These are phyloP conservation scores for Kappamyces sp. DNA, from an alignment of 192 early-diverging fungal species.

Conservation along the genomic window DNA sequence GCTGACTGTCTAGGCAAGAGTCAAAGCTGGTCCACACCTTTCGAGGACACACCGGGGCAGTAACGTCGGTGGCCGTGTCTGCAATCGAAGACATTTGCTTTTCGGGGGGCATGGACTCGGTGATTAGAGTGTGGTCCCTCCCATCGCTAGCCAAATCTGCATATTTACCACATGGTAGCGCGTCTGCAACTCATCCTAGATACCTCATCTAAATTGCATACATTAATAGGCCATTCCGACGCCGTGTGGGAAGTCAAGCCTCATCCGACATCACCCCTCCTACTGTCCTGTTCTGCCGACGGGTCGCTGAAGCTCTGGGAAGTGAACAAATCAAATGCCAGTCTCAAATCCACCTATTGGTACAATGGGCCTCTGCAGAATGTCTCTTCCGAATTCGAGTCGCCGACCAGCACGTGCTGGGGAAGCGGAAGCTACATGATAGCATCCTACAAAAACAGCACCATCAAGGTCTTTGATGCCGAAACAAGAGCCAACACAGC, in stretches of 20 bases:
- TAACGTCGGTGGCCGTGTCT: conserved; percentile 62
- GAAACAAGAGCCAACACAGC: conserved; percentile 61
- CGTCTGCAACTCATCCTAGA: not conserved
- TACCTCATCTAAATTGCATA: conserved; percentile 37
- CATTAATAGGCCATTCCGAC: conserved; percentile 75
- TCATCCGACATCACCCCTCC: conserved; percentile 48
- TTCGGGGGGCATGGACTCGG: conserved; percentile 69
- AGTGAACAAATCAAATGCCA: conserved; percentile 27
- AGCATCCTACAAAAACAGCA: conserved; percentile 50
- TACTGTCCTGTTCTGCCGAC: conserved; percentile 74
- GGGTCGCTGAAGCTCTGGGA: conserved; percentile 81
- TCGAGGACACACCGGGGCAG: conserved; percentile 64
- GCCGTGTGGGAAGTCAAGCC: conserved; percentile 79
- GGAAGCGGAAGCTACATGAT: conserved; percentile 4
- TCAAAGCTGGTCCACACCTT: conserved; percentile 66
- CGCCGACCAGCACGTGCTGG: not conserved
- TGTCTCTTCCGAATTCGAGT: not conserved
- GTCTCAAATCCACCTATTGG: conserved; percentile 31
- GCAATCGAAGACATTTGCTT: conserved; percentile 54
- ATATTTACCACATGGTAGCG: conserved; percentile 47
- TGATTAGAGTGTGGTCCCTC: conserved; percentile 60
- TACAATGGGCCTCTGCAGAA: conserved; percentile 21
- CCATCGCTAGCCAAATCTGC: conserved; percentile 47
- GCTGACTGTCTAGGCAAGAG: conserved; percentile 31
- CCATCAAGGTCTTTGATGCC: conserved; percentile 68